Percentiles rank a stretch among this genome's conserved stretches.
These are phyloP conservation scores for Suillus alpinus DNA, from an alignment of 768 basidiomycete genomes.

Conservation along the genomic window DNA sequence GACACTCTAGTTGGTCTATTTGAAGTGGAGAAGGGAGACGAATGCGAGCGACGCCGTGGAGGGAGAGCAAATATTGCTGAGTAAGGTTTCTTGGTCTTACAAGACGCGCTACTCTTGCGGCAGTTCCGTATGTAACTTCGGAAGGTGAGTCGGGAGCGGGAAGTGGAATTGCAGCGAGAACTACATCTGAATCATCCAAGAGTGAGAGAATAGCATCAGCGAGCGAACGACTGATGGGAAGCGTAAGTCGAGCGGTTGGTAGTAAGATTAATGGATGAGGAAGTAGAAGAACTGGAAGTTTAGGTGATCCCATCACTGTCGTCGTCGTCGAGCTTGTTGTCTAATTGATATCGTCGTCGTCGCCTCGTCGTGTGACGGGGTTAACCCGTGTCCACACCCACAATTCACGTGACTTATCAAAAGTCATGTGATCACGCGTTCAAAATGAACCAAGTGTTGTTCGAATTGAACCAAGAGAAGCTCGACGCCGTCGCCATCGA, in stretches of 20 bases:
- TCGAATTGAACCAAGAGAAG: neutral
- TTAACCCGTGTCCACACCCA: constrained; percentile 12
- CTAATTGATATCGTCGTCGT: neutral
- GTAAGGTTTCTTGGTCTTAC: constrained; percentile 56
- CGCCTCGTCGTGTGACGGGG: neutral
- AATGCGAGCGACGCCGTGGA: constrained; percentile 71
- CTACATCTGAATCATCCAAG: constrained; percentile 63
- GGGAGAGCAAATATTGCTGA: constrained; percentile 65
- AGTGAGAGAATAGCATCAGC: constrained; percentile 66
- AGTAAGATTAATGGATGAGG: constrained; percentile 72
- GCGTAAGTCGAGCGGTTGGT: constrained; percentile 65
- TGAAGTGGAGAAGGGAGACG: constrained; percentile 45
- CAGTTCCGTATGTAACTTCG: constrained; percentile 56
- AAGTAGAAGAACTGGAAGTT: constrained; percentile 66
- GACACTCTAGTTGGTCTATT: constrained; percentile 25
- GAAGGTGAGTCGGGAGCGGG: constrained; percentile 19
- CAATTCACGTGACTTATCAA: constrained; percentile 1
- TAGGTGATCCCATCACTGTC: constrained; percentile 26
- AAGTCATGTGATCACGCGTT: constrained; percentile 1
- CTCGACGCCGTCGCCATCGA: constrained; percentile 15
- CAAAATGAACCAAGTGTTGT: constrained; percentile 1
- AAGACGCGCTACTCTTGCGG: constrained; percentile 69
- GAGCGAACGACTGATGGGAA: constrained; percentile 59
- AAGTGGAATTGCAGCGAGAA: constrained; percentile 66
- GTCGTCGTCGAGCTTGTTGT: neutral